A percentile compares a stretch with the other conserved stretches of the same genome.
Evolutionary conservation across 2,329 filamentous ascomycete genomes (phyloP).

Genomic region (Botrytis byssoidea): DNA sequence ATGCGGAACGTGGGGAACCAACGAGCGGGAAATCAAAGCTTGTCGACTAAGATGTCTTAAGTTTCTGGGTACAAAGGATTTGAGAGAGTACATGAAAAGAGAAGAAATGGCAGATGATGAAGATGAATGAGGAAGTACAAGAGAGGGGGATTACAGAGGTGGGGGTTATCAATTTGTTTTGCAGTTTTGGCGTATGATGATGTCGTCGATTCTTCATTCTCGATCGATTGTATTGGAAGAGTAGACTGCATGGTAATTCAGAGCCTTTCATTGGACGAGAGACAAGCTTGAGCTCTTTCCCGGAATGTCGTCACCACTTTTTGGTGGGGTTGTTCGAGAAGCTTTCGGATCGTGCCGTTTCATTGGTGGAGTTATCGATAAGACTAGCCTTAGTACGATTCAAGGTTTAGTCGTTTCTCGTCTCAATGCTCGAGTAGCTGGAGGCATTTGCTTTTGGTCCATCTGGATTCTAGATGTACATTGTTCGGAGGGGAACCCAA

Average conservation of each 20-base stretch:
- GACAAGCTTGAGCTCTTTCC: background rate
- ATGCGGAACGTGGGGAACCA: conserved; percentile 22
- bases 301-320: background rate
- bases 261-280: conserved; percentile 3
- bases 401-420: background rate
- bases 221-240: background rate
- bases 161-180: background rate
- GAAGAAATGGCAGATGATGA: background rate
- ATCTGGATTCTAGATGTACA: background rate
- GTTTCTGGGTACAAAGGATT: background rate
- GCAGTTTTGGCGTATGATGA: background rate
- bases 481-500: background rate
- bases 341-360: background rate
- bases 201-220: conserved; percentile 6
- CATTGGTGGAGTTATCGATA: background rate
- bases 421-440: background rate
- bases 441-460: background rate
- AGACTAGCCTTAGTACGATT: background rate
- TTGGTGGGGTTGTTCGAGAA: background rate
- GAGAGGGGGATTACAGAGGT: background rate
- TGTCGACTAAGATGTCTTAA: conserved; percentile 17
- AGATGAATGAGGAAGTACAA: background rate
- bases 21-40: conserved; percentile 23
- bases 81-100: conserved; percentile 20
- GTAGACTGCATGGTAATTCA: conserved; percentile 10